phyloP scores from a whole-genome alignment of 148 eudicot genomes.

The Rhododendron vialii region DNA sequence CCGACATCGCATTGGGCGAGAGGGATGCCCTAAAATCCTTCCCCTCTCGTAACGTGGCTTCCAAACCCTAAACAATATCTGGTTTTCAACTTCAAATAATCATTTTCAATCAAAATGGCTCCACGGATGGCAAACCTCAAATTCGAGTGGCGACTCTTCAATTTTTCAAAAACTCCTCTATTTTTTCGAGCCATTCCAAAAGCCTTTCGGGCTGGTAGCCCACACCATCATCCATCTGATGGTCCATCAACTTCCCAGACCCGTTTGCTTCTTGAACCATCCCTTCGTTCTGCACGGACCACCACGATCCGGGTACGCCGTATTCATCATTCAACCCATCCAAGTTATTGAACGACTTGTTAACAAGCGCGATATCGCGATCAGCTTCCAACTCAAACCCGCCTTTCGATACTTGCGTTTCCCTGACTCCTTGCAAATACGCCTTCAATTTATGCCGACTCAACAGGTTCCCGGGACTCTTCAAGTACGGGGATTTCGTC shows the following conservation, averaged over 20 bases:
- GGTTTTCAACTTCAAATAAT: too few relatives aligned
- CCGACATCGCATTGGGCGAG: too few relatives aligned
- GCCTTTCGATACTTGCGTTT: slow-evolving; percentile 32
- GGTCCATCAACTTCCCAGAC: slow-evolving; percentile 53
- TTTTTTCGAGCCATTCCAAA: too few relatives aligned
- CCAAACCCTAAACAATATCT: too few relatives aligned
- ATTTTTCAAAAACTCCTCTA: too few relatives aligned
- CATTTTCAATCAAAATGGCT: too few relatives aligned
- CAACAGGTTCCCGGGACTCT: slow-evolving; percentile 31
- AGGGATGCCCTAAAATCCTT: too few relatives aligned
- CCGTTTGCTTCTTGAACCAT: slow-evolving; percentile 25
- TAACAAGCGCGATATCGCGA: slow-evolving; percentile 48
- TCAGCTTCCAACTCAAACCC: slow-evolving; percentile 47
- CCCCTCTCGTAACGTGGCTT: too few relatives aligned
- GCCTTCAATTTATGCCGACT: slow-evolving; percentile 64
- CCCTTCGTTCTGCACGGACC: too few relatives aligned
- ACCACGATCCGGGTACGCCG: slow-evolving; percentile 32
- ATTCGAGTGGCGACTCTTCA: too few relatives aligned
- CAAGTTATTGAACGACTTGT: slow-evolving; percentile 19
- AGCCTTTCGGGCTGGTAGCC: too few relatives aligned
- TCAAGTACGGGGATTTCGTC: slow-evolving; percentile 41
- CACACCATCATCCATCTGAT: slow-evolving; percentile 33
- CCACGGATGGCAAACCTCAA: too few relatives aligned
- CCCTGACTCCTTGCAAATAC: slow-evolving; percentile 71
- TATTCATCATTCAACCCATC: slow-evolving; percentile 52